A percentile compares a stretch with the other conserved stretches of the same genome.
Conservation (phyloP, 306 rosid species). For the Cotoneaster glaucophyllus region DNA sequence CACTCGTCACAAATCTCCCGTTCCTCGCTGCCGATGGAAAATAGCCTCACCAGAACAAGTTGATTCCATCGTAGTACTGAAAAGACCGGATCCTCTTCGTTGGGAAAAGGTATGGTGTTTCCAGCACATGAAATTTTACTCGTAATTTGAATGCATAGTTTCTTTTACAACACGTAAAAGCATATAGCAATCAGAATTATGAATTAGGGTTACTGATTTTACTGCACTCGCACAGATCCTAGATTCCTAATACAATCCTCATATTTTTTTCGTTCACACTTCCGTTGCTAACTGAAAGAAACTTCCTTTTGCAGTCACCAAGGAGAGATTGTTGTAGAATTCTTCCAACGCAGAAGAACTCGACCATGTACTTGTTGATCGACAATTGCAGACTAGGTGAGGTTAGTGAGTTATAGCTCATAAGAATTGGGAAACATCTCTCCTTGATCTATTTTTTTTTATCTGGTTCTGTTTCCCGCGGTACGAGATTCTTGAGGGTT, state of each 20-base stretch:
- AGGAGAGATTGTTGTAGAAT: constrained; percentile 89
- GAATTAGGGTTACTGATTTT: background rate
- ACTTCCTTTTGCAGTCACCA: constrained; percentile 62
- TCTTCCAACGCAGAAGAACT: constrained; percentile 37
- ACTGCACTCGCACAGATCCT: background rate
- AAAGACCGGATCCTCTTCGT: constrained; percentile 60
- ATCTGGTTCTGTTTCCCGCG: constrained; percentile 6
- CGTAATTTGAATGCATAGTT: background rate
- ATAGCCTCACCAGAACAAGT: constrained; percentile 55
- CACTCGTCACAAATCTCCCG: constrained; percentile 16
- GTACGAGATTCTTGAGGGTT: constrained; percentile 14
- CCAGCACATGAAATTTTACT: background rate
- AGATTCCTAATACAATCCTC: background rate
- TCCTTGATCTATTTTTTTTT: background rate
- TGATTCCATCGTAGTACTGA: constrained; percentile 47
- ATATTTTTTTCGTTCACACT: background rate
- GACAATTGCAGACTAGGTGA: constrained; percentile 62
- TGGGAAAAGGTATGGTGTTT: constrained; percentile 61
- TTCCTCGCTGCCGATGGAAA: constrained; percentile 58
- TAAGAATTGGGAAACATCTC: constrained; percentile 9
- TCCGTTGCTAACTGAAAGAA: constrained; percentile 7
- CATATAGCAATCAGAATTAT: background rate
- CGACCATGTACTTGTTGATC: constrained; percentile 56
- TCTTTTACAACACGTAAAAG: background rate
- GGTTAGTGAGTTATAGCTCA: constrained; percentile 43